Conservation (phyloP, 306 rosid species). For the Acacia acuminata region DNA sequence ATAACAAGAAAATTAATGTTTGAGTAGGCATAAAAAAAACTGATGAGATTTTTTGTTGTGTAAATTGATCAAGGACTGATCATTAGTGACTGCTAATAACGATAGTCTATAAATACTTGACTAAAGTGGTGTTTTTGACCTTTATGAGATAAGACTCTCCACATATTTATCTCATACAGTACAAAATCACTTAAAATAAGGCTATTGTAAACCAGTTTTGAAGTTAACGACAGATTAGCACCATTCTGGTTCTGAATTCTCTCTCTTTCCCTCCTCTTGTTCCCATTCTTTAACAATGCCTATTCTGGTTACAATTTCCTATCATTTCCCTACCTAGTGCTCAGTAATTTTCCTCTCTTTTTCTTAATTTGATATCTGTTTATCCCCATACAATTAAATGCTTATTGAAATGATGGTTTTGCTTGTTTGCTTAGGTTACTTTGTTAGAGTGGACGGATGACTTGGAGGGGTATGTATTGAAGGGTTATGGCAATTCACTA, state of each 20-base stretch:
- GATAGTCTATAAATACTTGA: background rate
- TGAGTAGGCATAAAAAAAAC: background rate
- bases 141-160: background rate
- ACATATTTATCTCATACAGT: background rate
- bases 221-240: background rate
- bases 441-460: constrained; percentile 95
- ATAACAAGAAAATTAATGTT: constrained; percentile 6
- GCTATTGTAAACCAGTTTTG: background rate
- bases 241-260: background rate
- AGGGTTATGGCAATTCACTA: constrained; percentile 86
- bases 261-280: background rate
- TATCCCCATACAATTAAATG: background rate
- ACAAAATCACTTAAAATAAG: background rate
- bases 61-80: background rate
- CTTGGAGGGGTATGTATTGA: constrained; percentile 69
- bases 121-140: background rate
- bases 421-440: constrained; percentile 46
- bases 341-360: background rate
- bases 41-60: background rate
- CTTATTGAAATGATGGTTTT: constrained; percentile 29
- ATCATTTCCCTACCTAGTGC: background rate
- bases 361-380: constrained; percentile 7
- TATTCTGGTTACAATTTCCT: background rate
- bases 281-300: background rate
- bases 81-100: background rate